Percentiles rank a stretch among this genome's conserved stretches.
Evolutionary conservation across 2,329 filamentous ascomycete genomes (phyloP).

Genomic region (Clonostachys solani): DNA sequence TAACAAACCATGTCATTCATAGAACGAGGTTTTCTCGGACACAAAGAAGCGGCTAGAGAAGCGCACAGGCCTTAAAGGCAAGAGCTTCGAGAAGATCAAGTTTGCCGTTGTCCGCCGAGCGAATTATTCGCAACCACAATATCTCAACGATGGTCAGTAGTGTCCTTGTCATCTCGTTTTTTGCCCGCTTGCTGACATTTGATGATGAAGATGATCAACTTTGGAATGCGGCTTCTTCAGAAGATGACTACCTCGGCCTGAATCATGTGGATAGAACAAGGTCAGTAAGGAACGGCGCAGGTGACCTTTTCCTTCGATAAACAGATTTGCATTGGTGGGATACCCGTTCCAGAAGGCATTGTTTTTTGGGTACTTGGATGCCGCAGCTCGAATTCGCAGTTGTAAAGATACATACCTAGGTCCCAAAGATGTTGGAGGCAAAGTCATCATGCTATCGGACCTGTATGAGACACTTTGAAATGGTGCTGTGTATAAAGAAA

Average conservation of each 20-base stretch:
- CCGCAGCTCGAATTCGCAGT: neutral
- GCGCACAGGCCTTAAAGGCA: conserved; percentile 91
- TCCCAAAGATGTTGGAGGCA: neutral
- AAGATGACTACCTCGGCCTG: conserved; percentile 61
- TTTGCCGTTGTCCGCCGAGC: conserved; percentile 77
- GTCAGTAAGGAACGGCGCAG: conserved; percentile 52
- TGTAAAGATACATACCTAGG: neutral
- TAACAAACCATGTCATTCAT: neutral
- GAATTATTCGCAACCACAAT: conserved; percentile 72
- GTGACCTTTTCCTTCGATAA: conserved; percentile 57
- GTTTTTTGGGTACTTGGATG: neutral
- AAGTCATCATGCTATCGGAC: no score
- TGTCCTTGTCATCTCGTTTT: neutral
- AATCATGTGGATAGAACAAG: conserved; percentile 63
- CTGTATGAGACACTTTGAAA: no score
- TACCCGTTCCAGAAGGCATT: neutral
- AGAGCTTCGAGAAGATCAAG: conserved; percentile 98
- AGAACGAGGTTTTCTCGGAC: conserved; percentile 84
- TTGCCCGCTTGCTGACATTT: neutral
- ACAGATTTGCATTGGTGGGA: neutral
- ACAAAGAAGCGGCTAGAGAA: conserved; percentile 94
- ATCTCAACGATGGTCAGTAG: conserved; percentile 79
- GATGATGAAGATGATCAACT: conserved; percentile 49
- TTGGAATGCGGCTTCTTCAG: conserved; percentile 42
- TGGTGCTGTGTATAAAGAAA: no score